A percentile compares a stretch with the other conserved stretches of the same genome.
These are phyloP conservation scores for Coniella vitis DNA, from an alignment of 2,329 filamentous ascomycete species.

Conservation along the genomic window DNA sequence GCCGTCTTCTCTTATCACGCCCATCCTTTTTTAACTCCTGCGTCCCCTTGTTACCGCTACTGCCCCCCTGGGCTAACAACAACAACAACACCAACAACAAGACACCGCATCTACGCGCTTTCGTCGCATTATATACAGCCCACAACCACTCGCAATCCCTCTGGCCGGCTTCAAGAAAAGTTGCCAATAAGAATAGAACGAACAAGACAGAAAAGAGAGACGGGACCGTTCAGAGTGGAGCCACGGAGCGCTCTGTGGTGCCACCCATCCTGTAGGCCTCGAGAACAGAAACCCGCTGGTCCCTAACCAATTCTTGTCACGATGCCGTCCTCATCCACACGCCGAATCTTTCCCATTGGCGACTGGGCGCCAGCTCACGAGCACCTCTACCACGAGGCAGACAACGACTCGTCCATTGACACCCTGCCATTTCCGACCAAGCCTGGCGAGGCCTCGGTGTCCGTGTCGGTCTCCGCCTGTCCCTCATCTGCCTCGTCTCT, in stretches of 20 bases:
- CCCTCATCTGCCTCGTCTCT: slow-evolving; percentile 24
- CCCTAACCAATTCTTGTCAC: background rate
- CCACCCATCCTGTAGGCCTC: no score
- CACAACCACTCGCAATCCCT: no score
- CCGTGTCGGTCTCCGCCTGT: slow-evolving; percentile 20
- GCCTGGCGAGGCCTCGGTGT: slow-evolving; percentile 18
- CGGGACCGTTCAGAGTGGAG: background rate
- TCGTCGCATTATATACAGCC: no score
- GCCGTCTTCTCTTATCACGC: background rate
- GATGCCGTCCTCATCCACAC: slow-evolving; percentile 24
- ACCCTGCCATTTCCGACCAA: slow-evolving; percentile 14
- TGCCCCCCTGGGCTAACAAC: background rate
- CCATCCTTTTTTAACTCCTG: background rate
- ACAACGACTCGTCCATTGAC: slow-evolving; percentile 17
- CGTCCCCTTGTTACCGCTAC: no score
- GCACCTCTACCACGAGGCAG: slow-evolving; percentile 29
- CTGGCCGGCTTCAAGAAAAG: no score
- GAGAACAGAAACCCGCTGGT: background rate
- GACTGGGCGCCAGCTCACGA: slow-evolving; percentile 39
- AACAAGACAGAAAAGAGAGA: background rate
- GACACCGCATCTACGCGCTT: background rate
- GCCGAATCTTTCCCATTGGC: slow-evolving; percentile 32
- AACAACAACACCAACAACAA: background rate
- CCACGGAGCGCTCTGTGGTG: background rate
- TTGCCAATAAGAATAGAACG: no score